Base-by-base conservation (phyloP, 176 grass and related monocot species). In the Oryza officinalis region DNA sequence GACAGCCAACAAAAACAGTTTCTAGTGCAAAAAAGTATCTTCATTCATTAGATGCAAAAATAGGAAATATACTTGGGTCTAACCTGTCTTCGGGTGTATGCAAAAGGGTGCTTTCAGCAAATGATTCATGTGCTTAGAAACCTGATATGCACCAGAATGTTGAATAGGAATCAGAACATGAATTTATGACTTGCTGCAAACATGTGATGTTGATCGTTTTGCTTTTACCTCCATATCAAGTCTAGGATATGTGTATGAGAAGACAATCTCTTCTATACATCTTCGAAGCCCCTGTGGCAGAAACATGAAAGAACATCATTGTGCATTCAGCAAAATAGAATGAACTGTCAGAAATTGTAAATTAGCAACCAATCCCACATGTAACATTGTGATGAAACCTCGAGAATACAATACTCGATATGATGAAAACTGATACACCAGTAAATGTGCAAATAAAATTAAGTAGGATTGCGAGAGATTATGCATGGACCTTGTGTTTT, bases 71-170 rank as follows among this genome's bases (percentile, higher is more conserved):
- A 13, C 9, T 47, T 28, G 13, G n/a, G 18, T 27, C 61, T 25
- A 65, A 99, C 96, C 93, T 88, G 96, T 99, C 79, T 91, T 94
- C 22, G 96, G 93, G 47, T 99, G 96, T 66, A 99, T 87, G 38
- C 93, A 99, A 69, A 99, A 99, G 28, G 93, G 96, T 7, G 93
- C 96, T 83, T 99, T 99, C 28, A 99, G 86, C 75, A 99, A 94
- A 86, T 99, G 96, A 63, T 61, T 66, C 14, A 35, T 35, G 33
- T 35, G 33, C 33, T 35, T 35, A 35, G 33, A 35, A 35, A 35
- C 33, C 33, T 35, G 33, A 35, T 35, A 35, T 35, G 33, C 33
- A 35, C 68, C 63, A 76, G 74, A 18, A 80, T 47, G 2, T 65
- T 63, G 23, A 46, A 83, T 60, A 83, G 33, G 10, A 80, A 32